Conservation (phyloP, 2,329 filamentous ascomycete genomes). For the Elsinoe australis region DNA sequence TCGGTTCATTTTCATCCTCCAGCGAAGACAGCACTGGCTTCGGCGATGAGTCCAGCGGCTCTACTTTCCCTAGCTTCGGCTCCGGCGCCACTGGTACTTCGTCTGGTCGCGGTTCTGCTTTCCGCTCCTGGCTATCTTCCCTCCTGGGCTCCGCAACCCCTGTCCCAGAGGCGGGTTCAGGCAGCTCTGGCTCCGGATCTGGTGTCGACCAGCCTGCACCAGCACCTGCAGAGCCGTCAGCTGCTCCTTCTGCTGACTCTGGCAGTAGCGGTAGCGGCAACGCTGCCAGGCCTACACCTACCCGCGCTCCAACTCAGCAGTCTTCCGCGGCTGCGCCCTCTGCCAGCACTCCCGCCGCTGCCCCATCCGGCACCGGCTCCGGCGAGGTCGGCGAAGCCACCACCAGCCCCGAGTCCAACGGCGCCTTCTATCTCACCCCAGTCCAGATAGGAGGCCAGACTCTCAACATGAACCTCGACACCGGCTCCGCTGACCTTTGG, state of each 20-base stretch:
- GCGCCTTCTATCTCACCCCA: slow-evolving; percentile 62
- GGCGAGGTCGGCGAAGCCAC: slow-evolving; percentile 48
- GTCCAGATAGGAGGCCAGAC: slow-evolving; percentile 63
- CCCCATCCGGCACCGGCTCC: slow-evolving; percentile 14
- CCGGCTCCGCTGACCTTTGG: slow-evolving; percentile 69
- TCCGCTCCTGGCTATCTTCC: slow-evolving; percentile 11
- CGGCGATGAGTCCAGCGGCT: background rate
- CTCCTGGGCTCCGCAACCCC: slow-evolving; percentile 3
- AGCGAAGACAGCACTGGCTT: background rate
- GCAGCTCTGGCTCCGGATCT: slow-evolving; percentile 3
- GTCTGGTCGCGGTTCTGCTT: background rate
- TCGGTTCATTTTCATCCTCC: slow-evolving; percentile 7
- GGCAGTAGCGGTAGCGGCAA: slow-evolving; percentile 1
- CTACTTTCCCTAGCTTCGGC: slow-evolving; percentile 2
- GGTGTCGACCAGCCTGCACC: slow-evolving; percentile 4
- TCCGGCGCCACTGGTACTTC: background rate
- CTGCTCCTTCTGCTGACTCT: background rate
- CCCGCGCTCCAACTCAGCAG: background rate
- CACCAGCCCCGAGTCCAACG: slow-evolving; percentile 57
- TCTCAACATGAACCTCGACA: slow-evolving; percentile 64
- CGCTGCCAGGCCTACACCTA: background rate
- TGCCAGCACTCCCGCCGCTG: slow-evolving; percentile 4
- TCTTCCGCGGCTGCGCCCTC: background rate
- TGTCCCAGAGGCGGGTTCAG: background rate
- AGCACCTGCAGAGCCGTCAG: slow-evolving; percentile 8